These are phyloP conservation scores for Pseudogymnoascus sp. DNA, from an alignment of 2,329 filamentous ascomycete genomes.

Conservation along the genomic window DNA sequence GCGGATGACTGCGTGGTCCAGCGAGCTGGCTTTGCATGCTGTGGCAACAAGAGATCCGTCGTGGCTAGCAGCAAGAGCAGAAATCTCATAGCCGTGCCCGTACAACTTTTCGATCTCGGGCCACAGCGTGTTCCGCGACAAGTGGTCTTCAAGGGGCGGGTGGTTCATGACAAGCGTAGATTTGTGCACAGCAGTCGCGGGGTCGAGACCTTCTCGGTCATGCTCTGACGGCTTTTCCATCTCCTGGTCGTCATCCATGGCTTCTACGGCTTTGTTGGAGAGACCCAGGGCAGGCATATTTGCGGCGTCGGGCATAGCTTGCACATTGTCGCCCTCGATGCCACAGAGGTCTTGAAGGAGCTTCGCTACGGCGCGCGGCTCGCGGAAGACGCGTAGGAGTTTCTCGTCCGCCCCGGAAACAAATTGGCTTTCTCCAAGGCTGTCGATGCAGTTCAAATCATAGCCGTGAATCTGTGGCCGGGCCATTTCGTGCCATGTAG, in stretches of 20 bases:
- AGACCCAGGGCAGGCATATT: constrained; percentile 92
- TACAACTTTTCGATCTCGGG: constrained; percentile 95
- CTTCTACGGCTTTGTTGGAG: constrained; percentile 84
- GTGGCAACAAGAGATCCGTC: constrained; percentile 74
- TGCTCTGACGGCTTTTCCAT: constrained; percentile 35
- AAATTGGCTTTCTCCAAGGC: constrained; percentile 65
- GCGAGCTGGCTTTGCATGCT: constrained; percentile 82
- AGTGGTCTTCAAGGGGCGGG: constrained; percentile 81
- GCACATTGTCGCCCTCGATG: constrained; percentile 36
- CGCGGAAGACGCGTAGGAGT: constrained; percentile 87
- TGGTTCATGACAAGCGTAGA: constrained; percentile 57
- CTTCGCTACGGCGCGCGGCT: constrained; percentile 73
- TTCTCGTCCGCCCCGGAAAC: constrained; percentile 96
- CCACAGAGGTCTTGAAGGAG: constrained; percentile 62
- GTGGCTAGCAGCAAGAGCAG: constrained; percentile 69
- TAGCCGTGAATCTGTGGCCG: constrained; percentile 97
- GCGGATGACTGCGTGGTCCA: constrained; percentile 90
- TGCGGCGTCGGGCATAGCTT: constrained; percentile 69
- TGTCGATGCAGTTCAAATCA: constrained; percentile 88
- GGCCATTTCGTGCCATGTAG: constrained; percentile 90
- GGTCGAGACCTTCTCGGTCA: constrained; percentile 46
- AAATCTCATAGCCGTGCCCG: constrained; percentile 95
- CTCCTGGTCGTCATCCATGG: constrained; percentile 41
- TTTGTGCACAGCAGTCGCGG: constrained; percentile 46
- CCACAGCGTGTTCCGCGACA: constrained; percentile 87